These are phyloP conservation scores for Scortechinia acanthostroma DNA, from an alignment of 2,329 filamentous ascomycete species.

Conservation along the genomic window DNA sequence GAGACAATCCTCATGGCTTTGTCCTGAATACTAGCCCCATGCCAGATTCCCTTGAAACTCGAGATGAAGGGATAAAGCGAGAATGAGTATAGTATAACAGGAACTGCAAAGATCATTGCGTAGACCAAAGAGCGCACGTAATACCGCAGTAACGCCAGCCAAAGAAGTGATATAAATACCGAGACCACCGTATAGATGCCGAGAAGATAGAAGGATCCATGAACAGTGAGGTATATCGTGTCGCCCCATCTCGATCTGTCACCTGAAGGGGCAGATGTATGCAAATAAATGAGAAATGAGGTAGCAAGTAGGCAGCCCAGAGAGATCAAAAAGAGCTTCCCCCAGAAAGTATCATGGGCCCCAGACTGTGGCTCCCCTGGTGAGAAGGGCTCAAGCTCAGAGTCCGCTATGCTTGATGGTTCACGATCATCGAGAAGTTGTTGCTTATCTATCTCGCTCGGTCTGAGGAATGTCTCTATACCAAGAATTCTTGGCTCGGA, in stretches of 20 bases:
- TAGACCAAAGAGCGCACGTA: constrained; percentile 52
- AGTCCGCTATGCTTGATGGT: not conserved
- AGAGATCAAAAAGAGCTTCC: constrained; percentile 51
- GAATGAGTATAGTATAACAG: constrained; percentile 53
- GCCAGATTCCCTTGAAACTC: constrained; percentile 50
- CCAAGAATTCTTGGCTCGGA: not conserved
- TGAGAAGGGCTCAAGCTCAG: constrained; percentile 28
- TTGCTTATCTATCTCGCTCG: not conserved
- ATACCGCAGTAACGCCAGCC: constrained; percentile 52
- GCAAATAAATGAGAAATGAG: constrained; percentile 54
- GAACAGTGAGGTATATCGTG: constrained; percentile 56
- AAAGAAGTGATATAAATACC: constrained; percentile 51
- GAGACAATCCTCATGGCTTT: constrained; percentile 57
- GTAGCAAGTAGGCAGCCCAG: constrained; percentile 54
- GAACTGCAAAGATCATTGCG: constrained; percentile 48
- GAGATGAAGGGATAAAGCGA: constrained; percentile 56
- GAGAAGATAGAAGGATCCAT: constrained; percentile 52
- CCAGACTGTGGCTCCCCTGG: constrained; percentile 39
- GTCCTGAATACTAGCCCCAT: constrained; percentile 50
- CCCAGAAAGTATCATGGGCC: constrained; percentile 56
- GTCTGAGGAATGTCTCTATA: not conserved
- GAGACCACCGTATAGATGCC: constrained; percentile 55
- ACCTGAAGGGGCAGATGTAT: constrained; percentile 46
- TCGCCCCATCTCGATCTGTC: constrained; percentile 49
- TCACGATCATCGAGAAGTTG: not conserved